Base-by-base conservation (phyloP, 495 filamentous ascomycete genomes). In the Penicillium maclennaniae region DNA sequence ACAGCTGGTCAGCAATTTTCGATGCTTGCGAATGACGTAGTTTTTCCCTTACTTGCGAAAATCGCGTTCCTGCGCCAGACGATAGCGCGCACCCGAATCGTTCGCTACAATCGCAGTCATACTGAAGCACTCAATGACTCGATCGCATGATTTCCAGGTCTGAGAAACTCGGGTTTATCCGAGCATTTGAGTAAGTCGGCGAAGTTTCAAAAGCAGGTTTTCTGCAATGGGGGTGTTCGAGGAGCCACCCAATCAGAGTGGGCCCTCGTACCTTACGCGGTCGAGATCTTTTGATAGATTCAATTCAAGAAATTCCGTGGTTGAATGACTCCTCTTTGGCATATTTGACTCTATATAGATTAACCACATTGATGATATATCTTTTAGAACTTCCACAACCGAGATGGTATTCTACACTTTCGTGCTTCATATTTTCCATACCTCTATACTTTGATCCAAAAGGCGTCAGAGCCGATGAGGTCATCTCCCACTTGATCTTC, bases 51-150 rank as follows among this genome's bases (percentile, higher is more conserved):
- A 31, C 19, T 23, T 38, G 45, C 12, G n/a, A 47, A 55, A 49
- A 20, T 55, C 53, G 12, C 53, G 45, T 31, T 55, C 53, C 17
- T 55, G 46, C 6, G 53, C 53, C 16, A 50, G 27, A 4, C 31
- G 31, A 34, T 34, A 34, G 31, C 1, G 31, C 31, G 31, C 8
- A 12, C 31, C 9, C 31, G 31, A 4, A 14, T 34, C 31, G 4
- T 9, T 4, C 14, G 9, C 31, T 34, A 34, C 31, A 34, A 34
- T 34, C 9, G 9, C 8, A 12, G 10, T 14, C 31, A 34, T 34
- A 14, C 1, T 34, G 31, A 34, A 34, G 8, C 1, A 14, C 3
- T 34, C 31, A 12, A 34, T 3, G 31, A 34, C 14, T 14, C 31
- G 31, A 34, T 34, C 31, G 31, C 31, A 34, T 34, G 10, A 34